Evolutionary conservation across 352 stramenopile species (phyloP), one percentile per base, ranked within the genome.

Genomic region (Albugo candida): DNA sequence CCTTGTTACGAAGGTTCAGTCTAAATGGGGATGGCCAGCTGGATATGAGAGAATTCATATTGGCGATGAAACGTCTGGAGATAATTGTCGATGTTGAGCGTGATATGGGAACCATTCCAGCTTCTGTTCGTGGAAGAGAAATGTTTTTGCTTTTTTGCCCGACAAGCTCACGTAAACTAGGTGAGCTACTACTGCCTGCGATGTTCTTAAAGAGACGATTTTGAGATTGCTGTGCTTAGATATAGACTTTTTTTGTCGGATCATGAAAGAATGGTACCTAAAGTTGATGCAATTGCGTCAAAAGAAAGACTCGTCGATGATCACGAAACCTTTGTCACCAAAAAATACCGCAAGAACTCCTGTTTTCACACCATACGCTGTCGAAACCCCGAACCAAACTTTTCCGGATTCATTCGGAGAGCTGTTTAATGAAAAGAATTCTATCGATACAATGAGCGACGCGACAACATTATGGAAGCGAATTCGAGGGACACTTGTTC

Each of bases 211-310:
- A 19, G n/a, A 42, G 18, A 14, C 45, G 13, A 16, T 13, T n/a
- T 42, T 20, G 14, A 48, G 24, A 39, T 11, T 53, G 31, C 20
- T 35, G 11, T 45, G 39, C 6, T 14, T 41, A 78, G 71, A 83
- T 20, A 83, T 86, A 13, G 74, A 83, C 45, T 56, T 81, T 27
- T 86, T 86, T 49, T 86, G 74, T 37, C 67, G 68, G 16, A 84
- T 84, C 55, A 82, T 86, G 69, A 77, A 58, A 16, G 69, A 84
- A 42, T 86, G 74, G 74, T 81, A 67, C 13, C 52, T 81, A 17
- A 64, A 70, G 37, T 55, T 81, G 36, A 70, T 85, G 51, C 56
- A 65, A 36, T 41, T 50, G 14, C 66, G 62, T 39, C 71, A 72
- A 31, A 52, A 61, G 36, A 59, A 62, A 18, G 24, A 8, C 24